Percentiles rank a stretch among this genome's conserved stretches.
These are phyloP conservation scores for Parastagonospora avenae DNA, from an alignment of 2,329 filamentous ascomycete species.

Conservation along the genomic window DNA sequence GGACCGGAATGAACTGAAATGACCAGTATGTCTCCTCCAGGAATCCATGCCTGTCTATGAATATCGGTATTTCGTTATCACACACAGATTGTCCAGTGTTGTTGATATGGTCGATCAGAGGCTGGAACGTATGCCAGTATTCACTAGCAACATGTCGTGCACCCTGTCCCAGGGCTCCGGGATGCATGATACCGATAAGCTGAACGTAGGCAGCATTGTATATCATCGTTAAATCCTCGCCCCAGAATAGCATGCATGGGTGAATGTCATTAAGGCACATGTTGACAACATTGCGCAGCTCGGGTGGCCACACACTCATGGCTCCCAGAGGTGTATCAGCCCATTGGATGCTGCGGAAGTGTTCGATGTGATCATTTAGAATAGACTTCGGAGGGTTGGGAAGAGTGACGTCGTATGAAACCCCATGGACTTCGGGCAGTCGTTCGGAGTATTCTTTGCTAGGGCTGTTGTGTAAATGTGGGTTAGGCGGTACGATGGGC, in stretches of 20 bases:
- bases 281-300: conserved; percentile 76
- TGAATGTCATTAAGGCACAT: conserved; percentile 64
- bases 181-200: conserved; percentile 44
- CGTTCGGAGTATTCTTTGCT: neutral
- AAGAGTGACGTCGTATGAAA: conserved; percentile 21
- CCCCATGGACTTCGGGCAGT: conserved; percentile 2
- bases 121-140: conserved; percentile 58
- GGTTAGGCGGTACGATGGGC: conserved; percentile 30
- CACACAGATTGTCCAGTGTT: conserved; percentile 22
- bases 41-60: conserved; percentile 69
- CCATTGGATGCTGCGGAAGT: conserved; percentile 74
- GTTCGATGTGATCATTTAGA: conserved; percentile 70
- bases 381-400: conserved; percentile 10
- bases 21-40: conserved; percentile 80
- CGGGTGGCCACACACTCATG: conserved; percentile 70
- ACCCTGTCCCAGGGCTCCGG: conserved; percentile 62
- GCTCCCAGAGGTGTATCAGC: conserved; percentile 71
- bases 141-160: conserved; percentile 69
- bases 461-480: neutral
- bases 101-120: conserved; percentile 30
- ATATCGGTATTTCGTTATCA: conserved; percentile 72
- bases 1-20: conserved; percentile 76
- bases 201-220: conserved; percentile 47
- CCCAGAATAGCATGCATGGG: conserved; percentile 67
- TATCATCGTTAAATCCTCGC: conserved; percentile 41